Base-by-base conservation (phyloP, 1,284 basidiomycete species). In the Cryptococcus amylolentus region DNA sequence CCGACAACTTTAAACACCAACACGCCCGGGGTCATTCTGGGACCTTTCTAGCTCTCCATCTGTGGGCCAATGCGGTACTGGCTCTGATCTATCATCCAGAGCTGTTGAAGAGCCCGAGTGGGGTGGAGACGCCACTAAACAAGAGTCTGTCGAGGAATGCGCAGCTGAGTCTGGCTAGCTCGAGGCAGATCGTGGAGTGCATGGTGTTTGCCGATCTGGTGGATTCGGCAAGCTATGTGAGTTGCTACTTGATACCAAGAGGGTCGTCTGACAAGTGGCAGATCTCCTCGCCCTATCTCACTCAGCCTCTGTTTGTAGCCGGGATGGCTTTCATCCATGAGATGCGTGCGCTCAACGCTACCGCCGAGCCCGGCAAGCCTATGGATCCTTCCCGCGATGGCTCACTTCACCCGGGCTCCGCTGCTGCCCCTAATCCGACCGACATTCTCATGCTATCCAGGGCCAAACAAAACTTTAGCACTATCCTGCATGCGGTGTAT, bases 1-100 rank as follows among this genome's bases (percentile, higher is more conserved):
- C 72, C 28, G 76, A 77, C 12, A 77, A 76, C 40, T 79, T 80
- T 63, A 77, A 76, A 62, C 70, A 72, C 54, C 76, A 79, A 61
- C 70, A 77, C 31, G 61, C 55, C 9, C 58, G 77, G 23, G 72
- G 77, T 7, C 73, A 78, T 58, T 76, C 76, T 4, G 69, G 71
- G 1, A 64, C 67, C 2, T 74, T 67, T 54, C 63, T 74, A 12
- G 54, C 66, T 1, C 50, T 74, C 26, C 72, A 74, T 57, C 53
- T 72, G 2, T 74, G 72, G 78, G 73, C 78, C 8, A 78, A 80
- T 55, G 77, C 77, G 4, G 75, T 80, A 18, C 67, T 80, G 20
- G 77, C 77, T 10, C 57, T 79, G 37, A 68, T 79, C 0, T 79
- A 79, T 55, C 79, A 80, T 56, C 77, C 79, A 3, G 77, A 78